Conservation (phyloP, 2,329 filamentous ascomycete species). For the Microcera coccophila region DNA sequence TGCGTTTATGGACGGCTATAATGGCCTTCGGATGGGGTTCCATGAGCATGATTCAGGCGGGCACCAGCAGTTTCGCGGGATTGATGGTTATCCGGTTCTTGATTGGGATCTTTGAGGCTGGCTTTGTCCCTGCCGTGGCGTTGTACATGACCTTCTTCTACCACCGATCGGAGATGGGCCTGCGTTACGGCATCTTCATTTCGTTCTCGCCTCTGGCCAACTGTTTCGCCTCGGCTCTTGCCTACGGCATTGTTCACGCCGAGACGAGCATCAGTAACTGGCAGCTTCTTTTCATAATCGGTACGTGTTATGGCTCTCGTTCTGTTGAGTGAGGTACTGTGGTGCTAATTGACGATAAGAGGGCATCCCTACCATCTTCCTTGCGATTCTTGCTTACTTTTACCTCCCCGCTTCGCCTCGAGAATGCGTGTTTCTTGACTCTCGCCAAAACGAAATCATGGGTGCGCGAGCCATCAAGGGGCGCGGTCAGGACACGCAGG, state of each 20-base stretch:
- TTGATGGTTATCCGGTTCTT: not conserved
- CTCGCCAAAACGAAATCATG: conserved; percentile 56
- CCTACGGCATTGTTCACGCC: not conserved
- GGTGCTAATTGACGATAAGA: too few species aligned
- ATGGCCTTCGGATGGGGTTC: conserved; percentile 11
- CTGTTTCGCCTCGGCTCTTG: not conserved
- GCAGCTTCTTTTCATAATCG: too few species aligned
- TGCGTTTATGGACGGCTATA: conserved; percentile 14
- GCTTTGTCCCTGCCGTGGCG: not conserved
- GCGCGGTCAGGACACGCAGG: conserved; percentile 43
- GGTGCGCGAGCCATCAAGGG: conserved; percentile 47
- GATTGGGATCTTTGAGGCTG: not conserved
- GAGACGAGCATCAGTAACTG: too few species aligned
- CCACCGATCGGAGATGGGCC: not conserved
- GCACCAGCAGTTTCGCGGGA: too few species aligned
- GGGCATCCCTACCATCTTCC: conserved; percentile 55
- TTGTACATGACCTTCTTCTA: not conserved
- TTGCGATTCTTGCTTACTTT: conserved; percentile 53
- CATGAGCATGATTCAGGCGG: conserved; percentile 8
- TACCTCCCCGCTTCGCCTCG: conserved; percentile 51
- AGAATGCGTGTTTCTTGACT: conserved; percentile 50
- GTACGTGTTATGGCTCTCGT: too few species aligned
- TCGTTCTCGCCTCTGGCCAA: not conserved
- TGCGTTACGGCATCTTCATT: not conserved
- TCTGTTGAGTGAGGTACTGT: too few species aligned